Base-by-base conservation (phyloP, 768 basidiomycete species). In the Cantharellus anzutake region DNA sequence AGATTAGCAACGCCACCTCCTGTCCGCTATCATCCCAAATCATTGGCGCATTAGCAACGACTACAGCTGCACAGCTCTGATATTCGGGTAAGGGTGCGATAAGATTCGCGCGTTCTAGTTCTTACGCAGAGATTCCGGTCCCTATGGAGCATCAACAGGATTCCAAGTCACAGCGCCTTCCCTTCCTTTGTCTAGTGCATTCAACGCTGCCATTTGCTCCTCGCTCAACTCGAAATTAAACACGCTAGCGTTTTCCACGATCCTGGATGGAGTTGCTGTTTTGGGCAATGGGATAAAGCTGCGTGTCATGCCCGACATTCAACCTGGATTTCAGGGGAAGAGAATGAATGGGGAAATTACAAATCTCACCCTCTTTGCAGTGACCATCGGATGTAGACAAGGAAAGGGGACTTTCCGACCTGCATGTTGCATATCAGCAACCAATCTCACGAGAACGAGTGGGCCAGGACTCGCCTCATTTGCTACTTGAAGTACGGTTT, bases 271-370 rank as follows among this genome's bases (percentile, higher is more conserved):
- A 2, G 79, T 85, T 39, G 78, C 78, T 51, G 84, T 86, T 70
- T 93, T 93, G 2, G 89, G 86, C 4, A 97, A 77, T 0, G 87
- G 86, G 0, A 88, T 76, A 64, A 79, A 87, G 16, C 89, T 91
- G 61, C 42, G 37, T 37, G 20, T 34, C 4, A 35, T 37, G 41
- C 3, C 41, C 14, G 20, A 65, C 11, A 62, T 60, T 37, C 50
- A 4, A 52, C 20, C 20, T 29, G 20, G 20, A 16, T 41, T 20
- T 29, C 51, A 48, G 39, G n/a, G 55, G 44, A 4, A 42, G 7
- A 52, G 64, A 50, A 34, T 39, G 4, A 58, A 40, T 34, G 51
- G 20, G 29, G 0, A 51, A 20, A 2, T 60, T 11, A 29, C 59
- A 14, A 7, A 64, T 63, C 68, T 35, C 58, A 70, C 69, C 72